Percentiles rank a stretch among this genome's conserved stretches.
Conservation (phyloP, 169 alveolate species). For the Toxoplasma gondii region DNA sequence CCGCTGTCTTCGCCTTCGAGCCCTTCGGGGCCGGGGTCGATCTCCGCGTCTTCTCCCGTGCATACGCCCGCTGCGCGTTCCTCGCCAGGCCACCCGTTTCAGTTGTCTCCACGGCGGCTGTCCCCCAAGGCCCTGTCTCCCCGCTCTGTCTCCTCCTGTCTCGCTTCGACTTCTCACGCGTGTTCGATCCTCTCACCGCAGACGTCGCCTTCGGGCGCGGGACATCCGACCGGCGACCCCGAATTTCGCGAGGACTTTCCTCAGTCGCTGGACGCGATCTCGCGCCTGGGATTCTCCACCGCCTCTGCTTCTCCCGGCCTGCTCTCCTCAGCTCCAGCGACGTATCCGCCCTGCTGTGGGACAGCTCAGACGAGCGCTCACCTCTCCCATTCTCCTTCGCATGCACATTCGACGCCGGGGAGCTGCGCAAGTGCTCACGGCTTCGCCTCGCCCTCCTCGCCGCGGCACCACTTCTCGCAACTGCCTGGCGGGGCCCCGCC, state of each 20-base stretch:
- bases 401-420: not conserved
- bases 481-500: not conserved
- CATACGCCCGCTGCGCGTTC: not conserved
- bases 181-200: not conserved
- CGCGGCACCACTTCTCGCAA: not conserved
- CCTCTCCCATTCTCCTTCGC: not conserved
- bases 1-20: not conserved
- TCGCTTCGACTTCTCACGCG: not conserved
- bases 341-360: not conserved
- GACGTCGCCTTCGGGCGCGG: not conserved
- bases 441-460: not conserved
- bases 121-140: constrained; percentile 6
- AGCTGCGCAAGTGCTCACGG: not conserved
- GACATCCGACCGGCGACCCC: not conserved
- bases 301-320: not conserved
- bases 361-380: not conserved
- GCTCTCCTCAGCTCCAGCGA: not conserved
- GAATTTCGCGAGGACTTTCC: constrained; percentile 1
- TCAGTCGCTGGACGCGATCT: not conserved
- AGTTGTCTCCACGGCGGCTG: not conserved
- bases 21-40: not conserved
- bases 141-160: not conserved
- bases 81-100: not conserved
- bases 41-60: not conserved
- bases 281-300: not conserved